These are phyloP conservation scores for Peribolospora kevripleyi DNA, from an alignment of 768 basidiomycete species.

Conservation along the genomic window DNA sequence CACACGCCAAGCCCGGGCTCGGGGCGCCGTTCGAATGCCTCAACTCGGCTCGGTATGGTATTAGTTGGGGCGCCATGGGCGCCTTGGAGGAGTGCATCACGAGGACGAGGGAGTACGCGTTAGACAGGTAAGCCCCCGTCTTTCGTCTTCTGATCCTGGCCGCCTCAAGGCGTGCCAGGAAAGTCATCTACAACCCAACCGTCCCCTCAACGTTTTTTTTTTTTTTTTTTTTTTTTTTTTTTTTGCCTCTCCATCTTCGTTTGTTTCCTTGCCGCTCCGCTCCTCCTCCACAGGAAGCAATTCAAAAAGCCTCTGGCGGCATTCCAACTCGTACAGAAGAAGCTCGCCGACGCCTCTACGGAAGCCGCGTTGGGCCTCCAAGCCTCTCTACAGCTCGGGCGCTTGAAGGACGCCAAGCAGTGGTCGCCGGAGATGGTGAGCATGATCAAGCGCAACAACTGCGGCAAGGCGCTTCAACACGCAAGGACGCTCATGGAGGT, in stretches of 20 bases:
- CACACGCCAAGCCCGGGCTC: conserved; percentile 42
- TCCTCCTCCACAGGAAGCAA: conserved; percentile 28
- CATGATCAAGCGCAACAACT: conserved; percentile 84
- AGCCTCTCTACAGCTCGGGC: conserved; percentile 29
- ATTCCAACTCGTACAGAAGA: conserved; percentile 96
- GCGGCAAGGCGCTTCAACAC: conserved; percentile 72
- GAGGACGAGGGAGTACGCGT: conserved; percentile 53
- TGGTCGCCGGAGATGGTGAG: conserved; percentile 82
- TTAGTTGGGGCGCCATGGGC: conserved; percentile 83
- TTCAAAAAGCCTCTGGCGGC: conserved; percentile 72
- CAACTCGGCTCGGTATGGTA: conserved; percentile 24
- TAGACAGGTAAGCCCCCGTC: conserved; percentile 33
- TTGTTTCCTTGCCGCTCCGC: neutral
- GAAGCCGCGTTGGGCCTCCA: conserved; percentile 32
- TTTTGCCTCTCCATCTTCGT: neutral
- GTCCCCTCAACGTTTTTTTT: neutral
- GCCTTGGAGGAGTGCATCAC: conserved; percentile 74
- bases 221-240: neutral
- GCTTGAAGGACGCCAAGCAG: conserved; percentile 55
- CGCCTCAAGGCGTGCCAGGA: too few relatives aligned
- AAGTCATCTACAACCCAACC: too few relatives aligned
- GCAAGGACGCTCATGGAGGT: conserved; percentile 61
- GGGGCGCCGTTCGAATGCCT: conserved; percentile 74
- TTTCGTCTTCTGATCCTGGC: neutral
- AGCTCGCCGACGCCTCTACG: conserved; percentile 76